phyloP scores from a whole-genome alignment of 257 asterid species.

The Solanum megistacrolobum region DNA sequence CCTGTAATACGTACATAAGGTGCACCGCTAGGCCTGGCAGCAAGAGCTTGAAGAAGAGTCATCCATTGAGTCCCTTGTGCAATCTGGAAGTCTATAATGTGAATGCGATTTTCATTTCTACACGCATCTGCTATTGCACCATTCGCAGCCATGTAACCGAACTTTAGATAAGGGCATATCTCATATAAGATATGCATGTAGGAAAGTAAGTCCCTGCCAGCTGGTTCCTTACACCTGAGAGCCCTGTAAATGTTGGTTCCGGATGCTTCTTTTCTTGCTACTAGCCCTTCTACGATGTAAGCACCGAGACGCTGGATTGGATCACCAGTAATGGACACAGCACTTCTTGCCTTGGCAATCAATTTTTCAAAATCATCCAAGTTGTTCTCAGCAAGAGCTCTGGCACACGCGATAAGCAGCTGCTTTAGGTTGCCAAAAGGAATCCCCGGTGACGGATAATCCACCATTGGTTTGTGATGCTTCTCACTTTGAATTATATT shows the following conservation, averaged over 20 bases:
- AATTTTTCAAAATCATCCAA: slow-evolving; percentile 37
- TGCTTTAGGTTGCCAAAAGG: slow-evolving; percentile 54
- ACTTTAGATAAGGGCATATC: slow-evolving; percentile 81
- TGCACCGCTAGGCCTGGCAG: slow-evolving; percentile 81
- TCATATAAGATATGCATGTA: slow-evolving; percentile 84
- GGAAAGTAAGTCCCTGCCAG: slow-evolving; percentile 57
- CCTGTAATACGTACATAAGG: slow-evolving; percentile 91
- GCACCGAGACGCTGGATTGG: slow-evolving; percentile 96
- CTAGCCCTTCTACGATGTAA: slow-evolving; percentile 75
- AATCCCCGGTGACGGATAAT: slow-evolving; percentile 17
- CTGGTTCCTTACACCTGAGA: slow-evolving; percentile 67
- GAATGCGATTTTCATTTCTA: slow-evolving; percentile 67
- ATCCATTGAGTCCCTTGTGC: slow-evolving; percentile 92
- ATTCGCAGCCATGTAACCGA: slow-evolving; percentile 94
- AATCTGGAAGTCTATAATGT: slow-evolving; percentile 84
- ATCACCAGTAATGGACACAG: slow-evolving; percentile 74
- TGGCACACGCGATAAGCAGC: slow-evolving; percentile 61
- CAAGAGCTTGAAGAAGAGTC: slow-evolving; percentile 87
- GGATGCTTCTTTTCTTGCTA: slow-evolving; percentile 73
- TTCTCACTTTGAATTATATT: slow-evolving; percentile 16
- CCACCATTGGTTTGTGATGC: slow-evolving; percentile 20
- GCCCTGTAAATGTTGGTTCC: slow-evolving; percentile 73
- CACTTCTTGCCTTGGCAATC: slow-evolving; percentile 37
- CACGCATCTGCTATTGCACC: slow-evolving; percentile 95
- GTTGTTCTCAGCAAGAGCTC: slow-evolving; percentile 53